Conservation (phyloP, 192 early-diverging fungal species). For the Obelidium mucronatum region DNA sequence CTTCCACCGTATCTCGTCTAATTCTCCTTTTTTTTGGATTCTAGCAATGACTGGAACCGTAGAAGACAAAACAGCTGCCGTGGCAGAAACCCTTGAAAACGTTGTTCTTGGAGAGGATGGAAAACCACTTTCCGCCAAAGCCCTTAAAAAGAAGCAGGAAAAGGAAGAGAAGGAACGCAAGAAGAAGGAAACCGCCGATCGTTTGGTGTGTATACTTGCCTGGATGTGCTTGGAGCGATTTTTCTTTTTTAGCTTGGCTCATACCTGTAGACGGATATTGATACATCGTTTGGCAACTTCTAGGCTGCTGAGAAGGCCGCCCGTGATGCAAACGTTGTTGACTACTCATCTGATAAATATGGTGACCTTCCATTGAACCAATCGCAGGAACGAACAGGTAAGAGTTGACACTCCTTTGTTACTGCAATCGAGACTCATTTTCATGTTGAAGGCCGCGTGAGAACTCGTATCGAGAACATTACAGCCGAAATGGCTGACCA, state of each 20-base stretch:
- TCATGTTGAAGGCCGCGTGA: slow-evolving; percentile 54
- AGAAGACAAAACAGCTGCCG: background rate
- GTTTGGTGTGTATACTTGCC: slow-evolving; percentile 38
- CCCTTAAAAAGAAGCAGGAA: slow-evolving; percentile 93
- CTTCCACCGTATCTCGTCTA: no score
- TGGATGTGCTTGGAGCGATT: background rate
- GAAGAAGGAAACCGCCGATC: slow-evolving; percentile 63
- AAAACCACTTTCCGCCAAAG: slow-evolving; percentile 89
- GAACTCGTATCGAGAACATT: slow-evolving; percentile 74
- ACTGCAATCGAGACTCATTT: no score
- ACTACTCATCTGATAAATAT: slow-evolving; percentile 85
- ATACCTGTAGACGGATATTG: background rate
- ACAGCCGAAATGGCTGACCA: slow-evolving; percentile 70
- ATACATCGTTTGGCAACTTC: background rate
- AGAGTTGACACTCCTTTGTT: background rate
- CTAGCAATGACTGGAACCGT: background rate
- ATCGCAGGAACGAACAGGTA: slow-evolving; percentile 78
- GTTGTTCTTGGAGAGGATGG: slow-evolving; percentile 76
- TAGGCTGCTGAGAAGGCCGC: slow-evolving; percentile 76
- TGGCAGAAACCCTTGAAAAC: slow-evolving; percentile 18
- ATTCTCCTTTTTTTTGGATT: background rate
- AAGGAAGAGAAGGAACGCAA: slow-evolving; percentile 84
- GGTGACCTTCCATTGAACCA: slow-evolving; percentile 89
- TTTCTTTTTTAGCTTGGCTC: background rate
- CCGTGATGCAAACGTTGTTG: slow-evolving; percentile 63